Evolutionary conservation across 306 rosid genomes (phyloP).

Genomic region (Albizia julibrissin): DNA sequence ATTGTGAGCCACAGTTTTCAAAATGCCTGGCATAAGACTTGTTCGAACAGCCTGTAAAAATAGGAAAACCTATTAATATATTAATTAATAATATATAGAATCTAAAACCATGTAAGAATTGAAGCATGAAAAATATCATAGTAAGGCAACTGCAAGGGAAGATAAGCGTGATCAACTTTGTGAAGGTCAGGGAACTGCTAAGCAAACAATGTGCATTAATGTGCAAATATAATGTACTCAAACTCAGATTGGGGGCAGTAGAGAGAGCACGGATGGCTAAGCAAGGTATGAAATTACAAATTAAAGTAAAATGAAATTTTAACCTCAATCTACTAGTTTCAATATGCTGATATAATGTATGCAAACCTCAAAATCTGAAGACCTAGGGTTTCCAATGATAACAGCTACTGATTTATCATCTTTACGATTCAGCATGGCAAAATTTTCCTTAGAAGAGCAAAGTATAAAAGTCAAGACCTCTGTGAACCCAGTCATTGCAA

Average conservation of each 20-base stretch:
- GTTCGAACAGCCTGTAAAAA: conserved; percentile 7
- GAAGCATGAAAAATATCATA: not conserved
- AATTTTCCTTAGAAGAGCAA: conserved; percentile 81
- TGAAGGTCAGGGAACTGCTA: not conserved
- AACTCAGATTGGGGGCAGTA: not conserved
- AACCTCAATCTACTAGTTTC: not conserved
- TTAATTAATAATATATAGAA: not conserved
- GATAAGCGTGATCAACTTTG: not conserved
- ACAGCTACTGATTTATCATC: conserved; percentile 75
- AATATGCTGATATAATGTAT: not conserved
- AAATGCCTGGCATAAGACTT: conserved; percentile 11
- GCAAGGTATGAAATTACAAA: not conserved
- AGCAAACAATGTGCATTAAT: not conserved
- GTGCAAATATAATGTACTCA: not conserved
- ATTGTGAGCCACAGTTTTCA: conserved; percentile 11
- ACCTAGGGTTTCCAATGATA: conserved; percentile 83
- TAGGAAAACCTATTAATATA: not conserved
- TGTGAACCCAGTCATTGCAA: conserved; percentile 80
- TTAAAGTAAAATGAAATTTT: not conserved
- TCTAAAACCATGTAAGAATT: not conserved
- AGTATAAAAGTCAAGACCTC: conserved; percentile 90
- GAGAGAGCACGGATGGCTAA: not conserved
- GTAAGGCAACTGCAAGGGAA: not conserved
- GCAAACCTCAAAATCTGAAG: conserved; percentile 85
- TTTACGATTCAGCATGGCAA: conserved; percentile 72